Percentiles rank a stretch among this genome's conserved stretches.
Evolutionary conservation across 257 asterid genomes (phyloP).

Genomic region (Fraxinus anomala): DNA sequence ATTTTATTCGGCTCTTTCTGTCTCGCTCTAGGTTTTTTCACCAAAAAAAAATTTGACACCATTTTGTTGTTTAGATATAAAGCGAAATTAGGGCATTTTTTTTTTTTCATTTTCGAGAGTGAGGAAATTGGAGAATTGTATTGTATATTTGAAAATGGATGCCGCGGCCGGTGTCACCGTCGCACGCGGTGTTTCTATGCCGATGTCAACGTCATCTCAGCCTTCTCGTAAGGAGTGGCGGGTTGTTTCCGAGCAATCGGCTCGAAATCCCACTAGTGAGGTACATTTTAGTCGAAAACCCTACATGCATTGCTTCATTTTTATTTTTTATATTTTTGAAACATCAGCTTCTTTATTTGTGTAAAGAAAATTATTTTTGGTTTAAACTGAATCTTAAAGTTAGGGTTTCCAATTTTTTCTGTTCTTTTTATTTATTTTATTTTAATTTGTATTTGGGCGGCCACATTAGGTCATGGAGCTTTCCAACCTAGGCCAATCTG

Average conservation of each 20-base stretch:
- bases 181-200: constrained; percentile 58
- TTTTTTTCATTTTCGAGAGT: background rate
- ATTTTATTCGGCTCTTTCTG: background rate
- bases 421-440: background rate
- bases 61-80: background rate
- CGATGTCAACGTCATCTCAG: constrained; percentile 44
- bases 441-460: background rate
- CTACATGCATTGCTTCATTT: constrained; percentile 34
- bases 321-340: background rate
- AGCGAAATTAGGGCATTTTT: constrained; percentile 16
- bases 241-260: constrained; percentile 66
- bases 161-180: constrained; percentile 65
- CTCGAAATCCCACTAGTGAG: constrained; percentile 66
- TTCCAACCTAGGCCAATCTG: constrained; percentile 69
- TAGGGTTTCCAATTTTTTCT: background rate
- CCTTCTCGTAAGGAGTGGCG: constrained; percentile 94
- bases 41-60: background rate
- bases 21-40: constrained; percentile 1
- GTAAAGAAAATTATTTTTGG: background rate
- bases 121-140: background rate
- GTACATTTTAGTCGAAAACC: constrained; percentile 37
- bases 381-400: background rate
- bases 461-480: constrained; percentile 48
- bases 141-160: constrained; percentile 60
- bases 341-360: background rate